Evolutionary conservation across 352 stramenopile species (phyloP).

Genomic region (Pythium volutum): DNA sequence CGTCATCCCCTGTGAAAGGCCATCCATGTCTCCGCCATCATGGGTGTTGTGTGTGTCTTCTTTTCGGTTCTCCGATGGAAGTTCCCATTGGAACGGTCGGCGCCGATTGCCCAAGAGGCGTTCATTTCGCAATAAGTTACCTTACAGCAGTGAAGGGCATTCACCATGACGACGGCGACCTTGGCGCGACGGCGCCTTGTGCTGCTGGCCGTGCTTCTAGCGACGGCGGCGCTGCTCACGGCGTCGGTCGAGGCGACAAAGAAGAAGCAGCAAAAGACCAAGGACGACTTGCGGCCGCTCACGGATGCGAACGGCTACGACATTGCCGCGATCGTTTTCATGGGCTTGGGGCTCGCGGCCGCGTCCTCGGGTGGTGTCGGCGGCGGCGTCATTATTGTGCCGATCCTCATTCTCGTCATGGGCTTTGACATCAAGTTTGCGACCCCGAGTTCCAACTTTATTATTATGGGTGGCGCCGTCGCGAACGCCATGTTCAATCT

Average conservation of each 20-base stretch:
- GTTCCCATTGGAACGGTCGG: not conserved
- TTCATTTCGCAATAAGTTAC: not conserved
- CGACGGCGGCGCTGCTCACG: not conserved
- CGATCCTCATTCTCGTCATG: conserved; percentile 59
- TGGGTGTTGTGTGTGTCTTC: not conserved
- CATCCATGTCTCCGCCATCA: not conserved
- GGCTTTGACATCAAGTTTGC: conserved; percentile 63
- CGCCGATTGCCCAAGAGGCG: too few species aligned
- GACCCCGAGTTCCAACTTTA: conserved; percentile 55
- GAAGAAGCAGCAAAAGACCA: conserved; percentile 15
- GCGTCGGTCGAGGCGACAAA: not conserved
- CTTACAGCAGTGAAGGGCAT: not conserved
- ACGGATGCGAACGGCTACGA: conserved; percentile 46
- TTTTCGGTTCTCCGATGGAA: not conserved
- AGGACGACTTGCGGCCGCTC: conserved; percentile 24
- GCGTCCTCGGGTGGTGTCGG: conserved; percentile 49
- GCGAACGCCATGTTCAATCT: conserved; percentile 64
- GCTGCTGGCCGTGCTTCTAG: not conserved
- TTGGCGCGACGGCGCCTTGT: not conserved
- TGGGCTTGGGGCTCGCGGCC: conserved; percentile 40
- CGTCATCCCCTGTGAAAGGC: not conserved
- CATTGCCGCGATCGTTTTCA: conserved; percentile 44
- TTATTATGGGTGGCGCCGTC: conserved; percentile 58
- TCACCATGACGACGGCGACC: not conserved
- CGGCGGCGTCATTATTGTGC: conserved; percentile 50